These are phyloP conservation scores for Aureobasidium sp. DNA, from an alignment of 2,329 filamentous ascomycete genomes.

Conservation along the genomic window DNA sequence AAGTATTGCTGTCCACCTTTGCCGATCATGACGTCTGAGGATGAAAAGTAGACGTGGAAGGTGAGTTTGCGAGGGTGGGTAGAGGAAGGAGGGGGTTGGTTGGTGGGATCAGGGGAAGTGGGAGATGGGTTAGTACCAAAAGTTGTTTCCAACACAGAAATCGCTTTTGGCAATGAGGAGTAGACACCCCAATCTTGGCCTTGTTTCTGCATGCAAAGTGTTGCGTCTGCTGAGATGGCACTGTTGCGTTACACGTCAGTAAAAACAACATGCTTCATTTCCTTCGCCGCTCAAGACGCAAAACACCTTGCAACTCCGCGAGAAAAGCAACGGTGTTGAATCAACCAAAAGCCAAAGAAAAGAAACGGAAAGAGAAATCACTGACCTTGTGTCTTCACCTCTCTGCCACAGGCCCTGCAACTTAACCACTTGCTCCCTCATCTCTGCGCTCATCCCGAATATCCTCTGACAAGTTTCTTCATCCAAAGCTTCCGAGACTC, in stretches of 20 bases:
- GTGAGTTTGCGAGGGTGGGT: constrained; percentile 16
- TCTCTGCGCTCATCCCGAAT: neutral
- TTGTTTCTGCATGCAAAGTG: constrained; percentile 29
- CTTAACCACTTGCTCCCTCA: neutral
- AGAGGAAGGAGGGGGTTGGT: neutral
- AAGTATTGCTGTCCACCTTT: constrained; percentile 35
- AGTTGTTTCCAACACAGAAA: neutral
- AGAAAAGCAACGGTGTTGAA: too few species aligned
- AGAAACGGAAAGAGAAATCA: neutral
- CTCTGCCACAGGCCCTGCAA: constrained; percentile 16
- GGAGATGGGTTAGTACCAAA: neutral
- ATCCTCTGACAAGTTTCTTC: neutral
- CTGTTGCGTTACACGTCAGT: neutral
- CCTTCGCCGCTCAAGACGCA: too few species aligned
- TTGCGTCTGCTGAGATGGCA: constrained; percentile 32
- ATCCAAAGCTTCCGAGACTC: neutral
- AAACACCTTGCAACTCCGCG: too few species aligned
- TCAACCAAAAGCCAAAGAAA: too few species aligned
- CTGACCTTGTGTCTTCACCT: constrained; percentile 18
- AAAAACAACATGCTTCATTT: too few species aligned
- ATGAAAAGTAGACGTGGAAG: constrained; percentile 29
- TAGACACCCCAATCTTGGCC: constrained; percentile 27
- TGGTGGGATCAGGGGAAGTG: neutral
- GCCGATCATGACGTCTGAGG: constrained; percentile 35
- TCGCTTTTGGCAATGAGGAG: constrained; percentile 21